Evolutionary conservation across 192 early-diverging fungal species (phyloP).

Genomic region (Coemansia erecta): DNA sequence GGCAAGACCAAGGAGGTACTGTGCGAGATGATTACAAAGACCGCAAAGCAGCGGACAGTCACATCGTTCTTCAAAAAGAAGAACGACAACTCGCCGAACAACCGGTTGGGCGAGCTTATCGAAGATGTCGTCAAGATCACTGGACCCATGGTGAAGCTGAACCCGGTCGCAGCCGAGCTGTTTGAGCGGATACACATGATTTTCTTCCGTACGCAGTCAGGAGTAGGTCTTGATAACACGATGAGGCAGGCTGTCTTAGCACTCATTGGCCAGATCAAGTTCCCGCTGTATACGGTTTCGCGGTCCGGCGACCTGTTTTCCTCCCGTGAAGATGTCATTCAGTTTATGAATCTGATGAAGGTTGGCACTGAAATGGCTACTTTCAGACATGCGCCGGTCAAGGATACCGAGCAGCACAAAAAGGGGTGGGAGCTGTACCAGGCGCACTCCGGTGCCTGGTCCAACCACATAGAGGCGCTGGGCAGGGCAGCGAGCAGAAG

Average conservation of each 20-base stretch:
- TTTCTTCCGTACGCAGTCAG: conserved; percentile 38
- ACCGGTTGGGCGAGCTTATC: conserved; percentile 13
- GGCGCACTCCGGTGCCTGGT: conserved; percentile 22
- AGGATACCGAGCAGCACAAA: conserved; percentile 28
- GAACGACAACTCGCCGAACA: conserved; percentile 15
- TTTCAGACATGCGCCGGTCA: conserved; percentile 19
- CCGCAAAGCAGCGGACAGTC: conserved; percentile 39
- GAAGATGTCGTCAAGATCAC: conserved; percentile 21
- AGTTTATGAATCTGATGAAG: conserved; percentile 31
- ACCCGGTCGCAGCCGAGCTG: conserved; percentile 21
- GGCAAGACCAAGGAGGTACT: conserved; percentile 33
- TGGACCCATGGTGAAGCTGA: conserved; percentile 31
- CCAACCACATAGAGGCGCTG: conserved; percentile 11
- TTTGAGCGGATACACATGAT: conserved; percentile 52
- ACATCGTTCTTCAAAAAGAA: conserved; percentile 38
- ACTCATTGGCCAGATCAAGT: conserved; percentile 32
- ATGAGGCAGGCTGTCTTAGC: conserved; percentile 35
- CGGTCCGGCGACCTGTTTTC: conserved; percentile 42
- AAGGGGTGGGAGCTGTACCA: conserved; percentile 38
- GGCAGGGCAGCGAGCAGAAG: neutral
- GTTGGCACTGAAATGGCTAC: conserved; percentile 27
- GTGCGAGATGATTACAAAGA: conserved; percentile 22
- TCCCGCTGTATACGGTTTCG: conserved; percentile 31
- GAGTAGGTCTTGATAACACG: conserved; percentile 29
- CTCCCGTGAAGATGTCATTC: conserved; percentile 34